phyloP scores from a whole-genome alignment of 2,329 filamentous ascomycete species.

The Pseudonectria foliicola region DNA sequence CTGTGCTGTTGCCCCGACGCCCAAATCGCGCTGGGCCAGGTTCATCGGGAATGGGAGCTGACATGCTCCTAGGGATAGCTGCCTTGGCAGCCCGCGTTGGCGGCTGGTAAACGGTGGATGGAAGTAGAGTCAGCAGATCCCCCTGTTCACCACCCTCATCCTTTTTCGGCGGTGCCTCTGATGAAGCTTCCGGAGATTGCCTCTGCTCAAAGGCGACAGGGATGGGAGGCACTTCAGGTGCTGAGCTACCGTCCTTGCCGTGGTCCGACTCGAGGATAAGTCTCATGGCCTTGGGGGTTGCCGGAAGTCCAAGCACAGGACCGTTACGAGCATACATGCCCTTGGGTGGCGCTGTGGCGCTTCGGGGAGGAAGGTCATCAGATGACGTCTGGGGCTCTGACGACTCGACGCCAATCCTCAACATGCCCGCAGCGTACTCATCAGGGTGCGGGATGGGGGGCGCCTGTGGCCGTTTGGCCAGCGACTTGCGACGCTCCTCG shows the following conservation, averaged over 20 bases:
- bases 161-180: conserved; percentile 28
- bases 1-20: conserved; percentile 30
- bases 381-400: conserved; percentile 33
- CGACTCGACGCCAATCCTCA: conserved; percentile 32
- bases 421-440: conserved; percentile 32
- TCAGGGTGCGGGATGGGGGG: conserved; percentile 73
- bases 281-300: conserved; percentile 86
- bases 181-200: conserved; percentile 34
- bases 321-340: conserved; percentile 43
- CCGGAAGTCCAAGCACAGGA: conserved; percentile 69
- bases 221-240: conserved; percentile 51
- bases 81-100: conserved; percentile 33
- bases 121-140: conserved; percentile 41
- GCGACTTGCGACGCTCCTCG: conserved; percentile 77
- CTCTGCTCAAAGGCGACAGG: conserved; percentile 39
- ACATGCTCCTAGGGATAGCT: conserved; percentile 53
- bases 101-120: conserved; percentile 54
- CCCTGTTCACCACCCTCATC: conserved; percentile 21
- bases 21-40: conserved; percentile 21
- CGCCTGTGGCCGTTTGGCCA: conserved; percentile 72
- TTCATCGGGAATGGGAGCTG: conserved; percentile 43
- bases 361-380: conserved; percentile 46
- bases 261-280: conserved; percentile 61
- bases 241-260: conserved; percentile 26
- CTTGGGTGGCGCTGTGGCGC: conserved; percentile 56